Conservation (phyloP, 1,139 yeast genomes). For the Candida labiduridarum region DNA sequence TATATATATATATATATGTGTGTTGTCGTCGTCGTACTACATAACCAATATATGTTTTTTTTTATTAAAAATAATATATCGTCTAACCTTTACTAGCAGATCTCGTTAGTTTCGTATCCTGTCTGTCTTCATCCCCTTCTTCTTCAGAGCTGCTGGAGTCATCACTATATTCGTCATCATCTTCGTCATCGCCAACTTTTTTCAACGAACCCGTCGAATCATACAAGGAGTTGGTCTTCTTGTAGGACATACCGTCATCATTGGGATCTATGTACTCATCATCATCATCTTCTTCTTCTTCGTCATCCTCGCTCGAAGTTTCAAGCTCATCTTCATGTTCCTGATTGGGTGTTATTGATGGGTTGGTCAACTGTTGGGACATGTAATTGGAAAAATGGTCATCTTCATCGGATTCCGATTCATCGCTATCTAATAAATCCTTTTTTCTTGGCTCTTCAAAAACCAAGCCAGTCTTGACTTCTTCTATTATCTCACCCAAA, state of each 20-base stretch:
- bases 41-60: background rate
- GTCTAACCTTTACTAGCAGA: conserved; percentile 43
- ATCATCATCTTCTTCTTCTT: conserved; percentile 34
- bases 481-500: conserved; percentile 44
- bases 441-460: conserved; percentile 21
- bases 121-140: conserved; percentile 24
- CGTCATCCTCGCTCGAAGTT: conserved; percentile 23
- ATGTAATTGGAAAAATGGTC: conserved; percentile 72
- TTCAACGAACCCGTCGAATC: conserved; percentile 42
- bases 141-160: conserved; percentile 34
- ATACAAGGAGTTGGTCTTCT: conserved; percentile 64
- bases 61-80: conserved; percentile 5
- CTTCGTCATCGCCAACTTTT: conserved; percentile 23
- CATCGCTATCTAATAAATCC: conserved; percentile 24
- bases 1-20: no score
- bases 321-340: conserved; percentile 22
- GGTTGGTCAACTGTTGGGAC: conserved; percentile 75
- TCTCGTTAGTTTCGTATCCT: conserved; percentile 34
- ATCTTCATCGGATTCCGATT: conserved; percentile 34
- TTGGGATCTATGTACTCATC: conserved; percentile 79
- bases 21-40: background rate
- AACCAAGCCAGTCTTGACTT: conserved; percentile 37
- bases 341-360: conserved; percentile 48
- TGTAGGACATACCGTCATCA: conserved; percentile 78
- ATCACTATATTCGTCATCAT: conserved; percentile 30